These are phyloP conservation scores for Endocalyx cinctus DNA, from an alignment of 2,329 filamentous ascomycete species.

Conservation along the genomic window DNA sequence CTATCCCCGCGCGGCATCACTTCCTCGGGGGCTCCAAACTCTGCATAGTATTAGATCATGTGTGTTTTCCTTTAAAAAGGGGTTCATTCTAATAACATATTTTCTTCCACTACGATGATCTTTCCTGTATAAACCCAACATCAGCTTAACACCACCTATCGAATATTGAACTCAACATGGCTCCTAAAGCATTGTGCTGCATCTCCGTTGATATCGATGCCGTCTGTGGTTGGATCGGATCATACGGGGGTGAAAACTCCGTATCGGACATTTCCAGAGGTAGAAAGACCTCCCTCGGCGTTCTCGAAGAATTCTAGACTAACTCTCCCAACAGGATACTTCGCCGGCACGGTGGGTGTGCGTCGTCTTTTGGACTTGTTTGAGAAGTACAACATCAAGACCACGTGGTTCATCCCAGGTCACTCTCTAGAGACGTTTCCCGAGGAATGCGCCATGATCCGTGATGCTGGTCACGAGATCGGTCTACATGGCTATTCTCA, in stretches of 20 bases:
- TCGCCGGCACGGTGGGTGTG: slow-evolving; percentile 63
- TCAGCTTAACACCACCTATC: too few relatives aligned
- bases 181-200: too few relatives aligned
- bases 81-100: too few relatives aligned
- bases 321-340: slow-evolving; percentile 48
- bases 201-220: slow-evolving; percentile 72
- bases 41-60: too few relatives aligned
- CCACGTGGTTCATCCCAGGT: slow-evolving; percentile 36
- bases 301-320: too few relatives aligned
- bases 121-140: too few relatives aligned
- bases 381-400: slow-evolving; percentile 48
- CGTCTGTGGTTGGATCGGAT: slow-evolving; percentile 72
- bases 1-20: too few relatives aligned
- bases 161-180: too few relatives aligned
- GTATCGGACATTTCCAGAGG: slow-evolving; percentile 69
- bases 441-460: slow-evolving; percentile 57
- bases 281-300: slow-evolving; percentile 25
- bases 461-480: slow-evolving; percentile 58
- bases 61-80: too few relatives aligned
- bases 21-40: too few relatives aligned
- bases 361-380: slow-evolving; percentile 61
- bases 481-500: slow-evolving; percentile 69
- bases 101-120: too few relatives aligned
- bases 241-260: slow-evolving; percentile 68
- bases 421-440: slow-evolving; percentile 63